Evolutionary conservation across 202 grass and related monocot species (phyloP).

Genomic region (Schoenoplectus triqueter): DNA sequence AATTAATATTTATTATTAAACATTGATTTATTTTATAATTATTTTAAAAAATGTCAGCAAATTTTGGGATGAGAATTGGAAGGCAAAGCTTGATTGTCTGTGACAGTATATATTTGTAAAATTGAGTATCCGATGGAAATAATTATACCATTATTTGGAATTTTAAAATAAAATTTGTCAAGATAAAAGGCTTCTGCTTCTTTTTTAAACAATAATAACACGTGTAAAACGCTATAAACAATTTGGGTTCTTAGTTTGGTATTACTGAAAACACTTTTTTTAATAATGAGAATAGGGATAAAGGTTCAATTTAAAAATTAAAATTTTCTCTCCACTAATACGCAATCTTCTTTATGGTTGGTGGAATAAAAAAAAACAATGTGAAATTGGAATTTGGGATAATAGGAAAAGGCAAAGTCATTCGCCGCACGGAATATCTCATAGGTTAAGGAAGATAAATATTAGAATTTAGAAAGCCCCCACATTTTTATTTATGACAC

Average conservation of each 20-base stretch:
- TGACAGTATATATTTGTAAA: not conserved
- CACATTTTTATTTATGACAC: conserved; percentile 26
- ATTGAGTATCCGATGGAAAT: not conserved
- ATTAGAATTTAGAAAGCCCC: not conserved
- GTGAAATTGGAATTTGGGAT: not conserved
- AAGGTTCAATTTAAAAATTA: conserved; percentile 6
- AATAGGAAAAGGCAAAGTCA: not conserved
- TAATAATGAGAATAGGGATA: not conserved
- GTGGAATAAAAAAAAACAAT: not conserved
- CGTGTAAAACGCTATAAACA: not conserved
- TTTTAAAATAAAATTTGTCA: too few species aligned
- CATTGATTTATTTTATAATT: not conserved
- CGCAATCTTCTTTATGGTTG: conserved; percentile 15
- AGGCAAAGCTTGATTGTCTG: not conserved
- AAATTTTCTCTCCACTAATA: not conserved
- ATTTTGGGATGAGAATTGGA: not conserved
- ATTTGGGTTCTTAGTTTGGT: not conserved
- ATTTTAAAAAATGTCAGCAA: not conserved
- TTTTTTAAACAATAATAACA: too few species aligned
- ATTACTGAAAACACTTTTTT: not conserved
- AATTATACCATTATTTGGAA: too few species aligned
- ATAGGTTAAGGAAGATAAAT: not conserved
- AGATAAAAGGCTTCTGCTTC: too few species aligned
- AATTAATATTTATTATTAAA: too few species aligned
- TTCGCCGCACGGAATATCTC: conserved; percentile 8